Evolutionary conservation across 1,284 basidiomycete genomes (phyloP).

Genomic region (Coniophora puteana): DNA sequence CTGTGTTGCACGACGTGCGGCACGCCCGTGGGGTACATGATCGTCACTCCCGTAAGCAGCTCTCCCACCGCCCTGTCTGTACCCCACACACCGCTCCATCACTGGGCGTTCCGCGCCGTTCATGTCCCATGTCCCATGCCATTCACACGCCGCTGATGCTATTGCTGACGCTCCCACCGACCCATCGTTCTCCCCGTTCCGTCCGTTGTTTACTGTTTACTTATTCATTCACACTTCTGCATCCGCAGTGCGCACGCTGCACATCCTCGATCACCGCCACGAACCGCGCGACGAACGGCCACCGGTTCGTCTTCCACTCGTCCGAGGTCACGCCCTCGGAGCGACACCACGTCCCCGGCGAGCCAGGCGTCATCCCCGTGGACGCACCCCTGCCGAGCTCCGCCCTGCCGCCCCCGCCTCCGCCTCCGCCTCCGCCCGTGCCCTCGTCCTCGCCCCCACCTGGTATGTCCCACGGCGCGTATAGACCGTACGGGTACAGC

Average conservation of each 20-base stretch:
- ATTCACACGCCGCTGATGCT: too few relatives aligned
- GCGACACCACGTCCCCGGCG: slow-evolving; percentile 65
- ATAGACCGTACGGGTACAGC: too few relatives aligned
- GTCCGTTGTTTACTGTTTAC: background rate
- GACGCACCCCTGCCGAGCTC: slow-evolving; percentile 31
- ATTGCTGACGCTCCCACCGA: too few relatives aligned
- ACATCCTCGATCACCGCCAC: slow-evolving; percentile 62
- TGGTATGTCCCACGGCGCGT: slow-evolving; percentile 21
- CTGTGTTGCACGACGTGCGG: slow-evolving; percentile 84
- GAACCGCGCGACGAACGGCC: slow-evolving; percentile 76
- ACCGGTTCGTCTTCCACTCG: slow-evolving; percentile 87
- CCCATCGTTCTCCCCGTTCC: background rate
- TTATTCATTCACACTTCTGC: slow-evolving; percentile 1
- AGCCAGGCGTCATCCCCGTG: slow-evolving; percentile 61
- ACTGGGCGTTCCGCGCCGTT: too few relatives aligned
- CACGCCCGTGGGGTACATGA: slow-evolving; percentile 72
- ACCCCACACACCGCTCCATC: slow-evolving; percentile 6
- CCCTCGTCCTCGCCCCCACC: slow-evolving; percentile 15
- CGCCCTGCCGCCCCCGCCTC: slow-evolving; percentile 20
- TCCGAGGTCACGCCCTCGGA: slow-evolving; percentile 70
- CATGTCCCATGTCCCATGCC: too few relatives aligned
- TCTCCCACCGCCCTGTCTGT: slow-evolving; percentile 1
- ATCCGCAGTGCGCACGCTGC: slow-evolving; percentile 58
- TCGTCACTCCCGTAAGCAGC: slow-evolving; percentile 55
- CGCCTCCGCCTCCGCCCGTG: slow-evolving; percentile 18